These are phyloP conservation scores for Aspergillus bombycis DNA, from an alignment of 2,329 filamentous ascomycete genomes.

Conservation along the genomic window DNA sequence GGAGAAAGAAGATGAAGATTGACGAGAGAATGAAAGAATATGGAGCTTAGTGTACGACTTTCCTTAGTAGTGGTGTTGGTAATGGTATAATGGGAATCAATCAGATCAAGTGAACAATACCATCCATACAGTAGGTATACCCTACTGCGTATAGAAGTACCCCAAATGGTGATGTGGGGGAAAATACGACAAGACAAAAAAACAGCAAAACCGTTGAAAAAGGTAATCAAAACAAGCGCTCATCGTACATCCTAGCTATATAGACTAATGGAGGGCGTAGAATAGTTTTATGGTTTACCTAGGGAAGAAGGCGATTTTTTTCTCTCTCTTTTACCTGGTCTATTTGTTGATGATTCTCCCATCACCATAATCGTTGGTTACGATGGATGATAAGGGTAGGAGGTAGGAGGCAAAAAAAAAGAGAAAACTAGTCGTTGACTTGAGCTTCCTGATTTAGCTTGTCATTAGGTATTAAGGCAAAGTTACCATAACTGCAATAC, in stretches of 20 bases:
- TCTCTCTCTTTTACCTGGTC: background rate
- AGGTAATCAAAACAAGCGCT: background rate
- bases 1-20: conserved; percentile 18
- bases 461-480: conserved; percentile 12
- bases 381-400: background rate
- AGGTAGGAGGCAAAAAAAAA: conserved; percentile 10
- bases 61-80: background rate
- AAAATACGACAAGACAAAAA: conserved; percentile 9
- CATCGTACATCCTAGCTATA: background rate
- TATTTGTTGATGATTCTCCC: background rate
- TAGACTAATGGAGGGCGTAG: background rate
- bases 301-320: background rate
- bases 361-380: background rate
- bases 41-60: conserved; percentile 3
- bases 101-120: conserved; percentile 6
- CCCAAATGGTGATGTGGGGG: conserved; percentile 10
- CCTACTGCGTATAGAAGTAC: conserved; percentile 3
- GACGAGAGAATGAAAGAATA: conserved; percentile 12
- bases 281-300: background rate
- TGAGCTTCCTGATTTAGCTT: background rate
- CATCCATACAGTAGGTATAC: conserved; percentile 2
- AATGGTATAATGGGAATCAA: conserved; percentile 6
- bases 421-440: conserved; percentile 3
- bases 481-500: conserved; percentile 22
- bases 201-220: background rate